Base-by-base conservation (phyloP, 1,139 yeast species). In the Zygotorulaspora mrakii region DNA sequence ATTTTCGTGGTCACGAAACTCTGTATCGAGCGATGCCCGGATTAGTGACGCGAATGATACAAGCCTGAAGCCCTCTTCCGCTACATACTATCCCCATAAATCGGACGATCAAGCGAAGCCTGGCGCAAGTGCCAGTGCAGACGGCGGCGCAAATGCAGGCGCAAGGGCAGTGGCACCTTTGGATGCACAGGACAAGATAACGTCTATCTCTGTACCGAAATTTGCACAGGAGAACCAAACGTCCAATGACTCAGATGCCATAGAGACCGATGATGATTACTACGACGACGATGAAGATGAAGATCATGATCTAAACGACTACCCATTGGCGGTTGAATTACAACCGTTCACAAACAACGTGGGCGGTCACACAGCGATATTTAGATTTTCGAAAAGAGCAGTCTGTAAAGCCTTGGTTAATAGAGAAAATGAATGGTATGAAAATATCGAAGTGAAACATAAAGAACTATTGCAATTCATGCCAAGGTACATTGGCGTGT, bases 301-400 rank as follows among this genome's bases (percentile, higher is more conserved):
- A 7, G 56, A 59, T 20, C 55, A 54, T 8, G 58, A 65, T n/a
- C n/a, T n/a, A n/a, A n/a, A n/a, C 5, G 67, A 69, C 25, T 81
- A 70, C 52, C 85, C 88, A 1, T 65, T 80, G 33, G 80, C 95
- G 1, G 95, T 88, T 1, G 96, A 88, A 58, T 66, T 89, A 42
- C 77, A 86, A 38, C 96, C 95, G 1, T 89, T 84, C 66, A 79
- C 82, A 49, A 89, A 91, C 59, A 85, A 85, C 57, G 98, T 94
- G 5, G 99, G 99, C 7, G 99, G 99, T 0, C 99, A 94, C 61
- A 91, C 96, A 0, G 96, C 97, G 1, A 88, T 94, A 33, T 94
- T 91, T 65, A 74, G 91, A 48, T 91, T 91, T 59, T 83, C 95
- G 5, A 83, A 81, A 52, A 71, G 86, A 43, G 97, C 97, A 0